phyloP scores from a whole-genome alignment of 2,329 filamentous ascomycete genomes.

The Trichoderma atrobrunneum region DNA sequence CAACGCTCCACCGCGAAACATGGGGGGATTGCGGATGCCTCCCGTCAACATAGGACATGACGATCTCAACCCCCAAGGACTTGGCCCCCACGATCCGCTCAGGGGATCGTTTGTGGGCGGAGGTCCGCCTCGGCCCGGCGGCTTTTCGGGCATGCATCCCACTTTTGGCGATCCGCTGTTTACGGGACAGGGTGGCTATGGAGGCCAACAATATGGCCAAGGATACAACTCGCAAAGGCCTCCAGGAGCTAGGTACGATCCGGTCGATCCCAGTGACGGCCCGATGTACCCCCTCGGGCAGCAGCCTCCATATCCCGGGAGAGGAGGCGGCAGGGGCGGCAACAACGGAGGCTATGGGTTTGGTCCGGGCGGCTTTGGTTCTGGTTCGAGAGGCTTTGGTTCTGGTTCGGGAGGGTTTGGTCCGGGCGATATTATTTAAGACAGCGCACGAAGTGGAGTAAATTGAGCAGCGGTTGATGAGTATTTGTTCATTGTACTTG shows the following conservation, averaged over 20 bases:
- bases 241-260: slow-evolving; percentile 89
- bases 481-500: background rate
- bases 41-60: slow-evolving; percentile 75
- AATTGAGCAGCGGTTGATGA: background rate
- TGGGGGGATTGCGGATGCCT: slow-evolving; percentile 42
- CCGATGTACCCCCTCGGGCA: slow-evolving; percentile 44
- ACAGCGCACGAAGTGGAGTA: background rate
- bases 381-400: background rate
- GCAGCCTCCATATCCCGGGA: slow-evolving; percentile 31
- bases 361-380: background rate
- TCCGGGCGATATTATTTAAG: background rate
- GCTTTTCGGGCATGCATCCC: slow-evolving; percentile 86
- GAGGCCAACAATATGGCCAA: slow-evolving; percentile 35
- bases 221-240: slow-evolving; percentile 67
- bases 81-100: slow-evolving; percentile 83
- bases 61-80: slow-evolving; percentile 81
- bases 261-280: slow-evolving; percentile 65
- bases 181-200: slow-evolving; percentile 49
- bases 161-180: slow-evolving; percentile 92
- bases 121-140: slow-evolving; percentile 56
- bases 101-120: slow-evolving; percentile 62
- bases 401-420: background rate
- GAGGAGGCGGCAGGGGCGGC: slow-evolving; percentile 10
- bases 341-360: no score
- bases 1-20: slow-evolving; percentile 53